These are phyloP conservation scores for Pichia californica DNA, from an alignment of 805 yeast genomes.

Conservation along the genomic window DNA sequence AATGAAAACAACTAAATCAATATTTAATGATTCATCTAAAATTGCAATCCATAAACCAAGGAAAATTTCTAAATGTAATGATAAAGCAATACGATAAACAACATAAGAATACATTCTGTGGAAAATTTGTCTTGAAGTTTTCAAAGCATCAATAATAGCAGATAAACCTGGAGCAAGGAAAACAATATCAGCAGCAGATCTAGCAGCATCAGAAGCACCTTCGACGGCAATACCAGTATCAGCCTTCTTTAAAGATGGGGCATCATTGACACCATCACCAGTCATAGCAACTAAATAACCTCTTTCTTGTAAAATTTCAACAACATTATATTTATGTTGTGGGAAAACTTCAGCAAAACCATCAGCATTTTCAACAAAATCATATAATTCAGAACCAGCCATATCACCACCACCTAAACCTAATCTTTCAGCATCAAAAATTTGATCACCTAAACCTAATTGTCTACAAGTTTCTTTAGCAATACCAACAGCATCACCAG, in stretches of 20 bases:
- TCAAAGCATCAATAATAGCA: constrained; percentile 86
- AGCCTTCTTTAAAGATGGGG: constrained; percentile 92
- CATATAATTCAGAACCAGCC: constrained; percentile 96
- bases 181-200: constrained; percentile 93
- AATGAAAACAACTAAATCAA: constrained; percentile 87
- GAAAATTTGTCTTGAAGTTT: constrained; percentile 93
- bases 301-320: constrained; percentile 87
- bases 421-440: constrained; percentile 77
- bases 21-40: constrained; percentile 73
- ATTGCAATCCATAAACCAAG: constrained; percentile 94
- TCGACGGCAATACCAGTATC: constrained; percentile 94
- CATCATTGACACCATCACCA: constrained; percentile 98
- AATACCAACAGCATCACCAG: constrained; percentile 99
- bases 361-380: constrained; percentile 92
- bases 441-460: constrained; percentile 74
- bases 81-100: constrained; percentile 93
- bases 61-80: constrained; percentile 87
- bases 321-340: constrained; percentile 91
- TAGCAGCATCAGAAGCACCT: constrained; percentile 94
- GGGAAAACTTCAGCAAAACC: constrained; percentile 98
- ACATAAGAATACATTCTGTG: constrained; percentile 97
- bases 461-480: constrained; percentile 98
- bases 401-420: constrained; percentile 88
- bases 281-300: constrained; percentile 97
- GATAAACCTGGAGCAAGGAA: constrained; percentile 91